These are phyloP conservation scores for Apiotrichum siamense DNA, from an alignment of 1,284 basidiomycete species.

Conservation along the genomic window DNA sequence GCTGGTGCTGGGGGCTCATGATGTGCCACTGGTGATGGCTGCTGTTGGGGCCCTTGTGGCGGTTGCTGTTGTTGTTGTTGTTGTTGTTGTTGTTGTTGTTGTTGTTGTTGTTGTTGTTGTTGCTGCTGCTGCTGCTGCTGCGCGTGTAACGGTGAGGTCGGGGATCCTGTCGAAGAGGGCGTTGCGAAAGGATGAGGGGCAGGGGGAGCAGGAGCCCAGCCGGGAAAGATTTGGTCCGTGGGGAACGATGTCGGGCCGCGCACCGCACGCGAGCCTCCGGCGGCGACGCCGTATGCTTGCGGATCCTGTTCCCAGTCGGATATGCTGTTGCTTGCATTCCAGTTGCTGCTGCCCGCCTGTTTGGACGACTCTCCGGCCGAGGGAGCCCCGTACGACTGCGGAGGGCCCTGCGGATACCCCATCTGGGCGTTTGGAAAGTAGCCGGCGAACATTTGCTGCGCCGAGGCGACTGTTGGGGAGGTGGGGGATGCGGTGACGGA, in stretches of 20 bases:
- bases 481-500: slow-evolving; percentile 1
- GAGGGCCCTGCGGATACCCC: background rate
- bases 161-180: background rate
- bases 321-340: background rate
- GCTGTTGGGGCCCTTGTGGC: background rate
- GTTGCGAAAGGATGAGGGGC: background rate
- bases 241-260: background rate
- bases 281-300: background rate
- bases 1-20: background rate
- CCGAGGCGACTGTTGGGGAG: background rate
- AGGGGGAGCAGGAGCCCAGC: background rate
- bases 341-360: background rate
- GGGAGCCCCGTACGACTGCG: background rate
- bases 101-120: too few relatives aligned
- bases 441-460: background rate
- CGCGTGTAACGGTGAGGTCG: background rate
- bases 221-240: background rate
- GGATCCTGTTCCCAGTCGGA: background rate
- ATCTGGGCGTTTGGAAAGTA: background rate
- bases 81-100: too few relatives aligned
- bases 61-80: too few relatives aligned
- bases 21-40: background rate
- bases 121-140: too few relatives aligned
- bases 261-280: background rate
- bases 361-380: background rate